Conservation (phyloP, 306 rosid species). For the Trifolium pratense region DNA sequence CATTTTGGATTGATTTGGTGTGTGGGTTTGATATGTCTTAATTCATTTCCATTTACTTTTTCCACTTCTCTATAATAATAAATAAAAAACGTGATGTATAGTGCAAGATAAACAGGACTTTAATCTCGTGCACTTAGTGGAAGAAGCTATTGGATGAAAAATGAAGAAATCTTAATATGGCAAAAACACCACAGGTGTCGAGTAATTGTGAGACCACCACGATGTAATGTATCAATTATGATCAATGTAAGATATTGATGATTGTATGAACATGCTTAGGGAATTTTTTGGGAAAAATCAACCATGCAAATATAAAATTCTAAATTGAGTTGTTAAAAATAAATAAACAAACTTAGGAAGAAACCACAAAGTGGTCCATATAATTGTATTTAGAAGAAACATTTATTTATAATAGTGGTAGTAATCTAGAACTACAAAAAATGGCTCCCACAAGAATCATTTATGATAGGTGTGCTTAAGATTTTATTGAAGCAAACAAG, state of each 20-base stretch:
- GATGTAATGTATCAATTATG: conserved; percentile 34
- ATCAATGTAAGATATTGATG: conserved; percentile 59
- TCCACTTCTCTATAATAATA: not conserved
- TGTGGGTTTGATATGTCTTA: conserved; percentile 44
- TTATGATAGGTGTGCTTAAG: conserved; percentile 56
- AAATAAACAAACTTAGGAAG: not conserved
- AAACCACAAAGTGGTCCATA: conserved; percentile 32
- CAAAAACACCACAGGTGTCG: conserved; percentile 41
- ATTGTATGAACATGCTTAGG: conserved; percentile 62
- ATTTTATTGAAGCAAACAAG: conserved; percentile 64
- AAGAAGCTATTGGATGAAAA: conserved; percentile 46
- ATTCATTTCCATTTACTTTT: conserved; percentile 53
- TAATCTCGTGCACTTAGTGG: conserved; percentile 55
- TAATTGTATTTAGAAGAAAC: not conserved
- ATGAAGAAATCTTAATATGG: conserved; percentile 41
- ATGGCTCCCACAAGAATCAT: conserved; percentile 65
- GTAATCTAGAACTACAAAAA: conserved; percentile 46
- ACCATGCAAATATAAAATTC: conserved; percentile 48
- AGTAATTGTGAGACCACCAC: conserved; percentile 28
- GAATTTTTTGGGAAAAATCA: conserved; percentile 34
- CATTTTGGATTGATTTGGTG: conserved; percentile 34
- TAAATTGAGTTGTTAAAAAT: conserved; percentile 25
- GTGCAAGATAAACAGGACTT: conserved; percentile 50
- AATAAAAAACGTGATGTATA: conserved; percentile 32
- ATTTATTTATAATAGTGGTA: not conserved